Conservation (phyloP, 2,329 filamentous ascomycete species). For the Aspergillus nomiae region DNA sequence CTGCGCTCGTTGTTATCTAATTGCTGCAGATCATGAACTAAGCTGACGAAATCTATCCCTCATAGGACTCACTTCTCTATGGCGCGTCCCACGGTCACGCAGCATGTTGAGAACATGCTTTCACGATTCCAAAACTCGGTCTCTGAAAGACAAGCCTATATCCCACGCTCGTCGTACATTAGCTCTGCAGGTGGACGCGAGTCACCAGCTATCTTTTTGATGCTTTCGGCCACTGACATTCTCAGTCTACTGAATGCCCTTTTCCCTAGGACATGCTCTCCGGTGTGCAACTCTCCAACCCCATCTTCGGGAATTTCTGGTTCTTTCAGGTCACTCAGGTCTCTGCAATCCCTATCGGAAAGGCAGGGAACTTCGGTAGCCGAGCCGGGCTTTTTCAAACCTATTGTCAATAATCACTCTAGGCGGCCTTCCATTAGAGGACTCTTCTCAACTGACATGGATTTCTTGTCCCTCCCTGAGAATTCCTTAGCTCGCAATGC, state of each 20-base stretch:
- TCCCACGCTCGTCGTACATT: constrained; percentile 46
- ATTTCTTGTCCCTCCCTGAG: constrained; percentile 28
- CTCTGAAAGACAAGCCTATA: constrained; percentile 7
- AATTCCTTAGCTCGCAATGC: constrained; percentile 34
- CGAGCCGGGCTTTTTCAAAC: constrained; percentile 38
- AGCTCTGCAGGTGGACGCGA: constrained; percentile 52
- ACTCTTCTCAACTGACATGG: constrained; percentile 34
- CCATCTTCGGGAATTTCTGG: constrained; percentile 28
- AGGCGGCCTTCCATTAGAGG: constrained; percentile 29
- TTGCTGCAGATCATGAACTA: background rate
- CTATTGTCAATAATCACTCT: constrained; percentile 28
- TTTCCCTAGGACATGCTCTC: constrained; percentile 59
- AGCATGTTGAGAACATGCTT: constrained; percentile 43
- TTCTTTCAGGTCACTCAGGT: constrained; percentile 19
- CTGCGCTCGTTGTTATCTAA: constrained; percentile 14
- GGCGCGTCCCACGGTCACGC: constrained; percentile 34
- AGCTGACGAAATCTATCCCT: background rate
- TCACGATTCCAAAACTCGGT: constrained; percentile 26
- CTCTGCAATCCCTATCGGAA: constrained; percentile 24
- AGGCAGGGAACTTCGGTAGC: constrained; percentile 19
- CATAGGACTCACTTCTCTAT: constrained; percentile 40
- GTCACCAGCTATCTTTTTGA: constrained; percentile 63
- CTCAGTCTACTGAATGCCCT: constrained; percentile 79
- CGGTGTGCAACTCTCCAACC: constrained; percentile 30
- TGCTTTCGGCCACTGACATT: constrained; percentile 77